Evolutionary conservation across 257 asterid species (phyloP).

Genomic region (Solanum corneliomulleri): DNA sequence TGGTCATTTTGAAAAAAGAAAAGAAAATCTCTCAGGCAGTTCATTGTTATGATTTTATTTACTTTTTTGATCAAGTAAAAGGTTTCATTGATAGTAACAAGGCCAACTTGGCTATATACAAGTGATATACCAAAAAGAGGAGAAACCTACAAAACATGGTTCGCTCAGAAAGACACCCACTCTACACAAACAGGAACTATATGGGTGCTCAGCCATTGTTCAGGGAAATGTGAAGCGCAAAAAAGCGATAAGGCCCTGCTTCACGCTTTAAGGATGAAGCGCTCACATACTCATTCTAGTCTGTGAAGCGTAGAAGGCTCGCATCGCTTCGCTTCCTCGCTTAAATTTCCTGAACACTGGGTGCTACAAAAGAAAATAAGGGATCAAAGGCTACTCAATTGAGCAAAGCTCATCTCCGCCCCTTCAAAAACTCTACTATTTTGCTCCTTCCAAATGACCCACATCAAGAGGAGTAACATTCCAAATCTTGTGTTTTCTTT

Average conservation of each 20-base stretch:
- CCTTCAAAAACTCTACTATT: background rate
- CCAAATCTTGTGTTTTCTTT: background rate
- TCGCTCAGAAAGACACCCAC: background rate
- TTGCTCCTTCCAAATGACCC: background rate
- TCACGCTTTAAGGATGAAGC: too few relatives aligned
- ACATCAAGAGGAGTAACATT: background rate
- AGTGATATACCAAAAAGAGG: background rate
- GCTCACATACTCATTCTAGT: too few relatives aligned
- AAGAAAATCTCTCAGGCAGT: background rate
- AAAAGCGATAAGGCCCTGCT: too few relatives aligned
- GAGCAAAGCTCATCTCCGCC: background rate
- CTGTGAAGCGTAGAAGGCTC: too few relatives aligned
- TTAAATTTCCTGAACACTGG: background rate
- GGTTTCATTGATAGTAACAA: background rate
- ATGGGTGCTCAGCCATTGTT: background rate
- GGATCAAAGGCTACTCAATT: background rate
- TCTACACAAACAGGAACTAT: background rate
- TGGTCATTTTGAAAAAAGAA: background rate
- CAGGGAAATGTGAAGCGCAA: too few relatives aligned
- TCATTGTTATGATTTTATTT: background rate
- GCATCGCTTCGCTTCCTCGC: too few relatives aligned
- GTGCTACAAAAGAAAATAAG: background rate
- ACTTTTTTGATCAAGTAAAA: too few relatives aligned
- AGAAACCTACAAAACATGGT: background rate
- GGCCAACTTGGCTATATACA: background rate